Evolutionary conservation across 23 red algal species (phyloP).

Genomic region (Agarophyton chilense): DNA sequence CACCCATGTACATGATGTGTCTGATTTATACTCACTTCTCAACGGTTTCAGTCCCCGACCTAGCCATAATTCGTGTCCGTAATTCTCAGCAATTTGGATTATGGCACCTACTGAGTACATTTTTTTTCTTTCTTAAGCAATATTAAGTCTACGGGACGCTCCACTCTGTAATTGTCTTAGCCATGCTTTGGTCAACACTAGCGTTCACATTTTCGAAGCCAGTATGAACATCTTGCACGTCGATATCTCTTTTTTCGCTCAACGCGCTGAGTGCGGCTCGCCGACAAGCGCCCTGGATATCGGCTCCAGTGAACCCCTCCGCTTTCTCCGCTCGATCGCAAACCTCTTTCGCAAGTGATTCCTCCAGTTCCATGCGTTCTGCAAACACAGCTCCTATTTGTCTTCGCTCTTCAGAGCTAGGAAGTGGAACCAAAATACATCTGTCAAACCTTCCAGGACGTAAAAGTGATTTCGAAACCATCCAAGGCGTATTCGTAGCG

Average conservation of each 20-base stretch:
- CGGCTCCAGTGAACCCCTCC: constrained; percentile 28
- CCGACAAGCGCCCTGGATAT: constrained; percentile 55
- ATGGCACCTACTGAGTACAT: no score
- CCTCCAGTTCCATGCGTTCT: not conserved
- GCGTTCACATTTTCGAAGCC: constrained; percentile 2
- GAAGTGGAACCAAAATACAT: constrained; percentile 84
- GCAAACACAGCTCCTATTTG: constrained; percentile 40
- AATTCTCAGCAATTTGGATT: no score
- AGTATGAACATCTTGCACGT: not conserved
- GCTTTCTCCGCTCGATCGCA: constrained; percentile 1
- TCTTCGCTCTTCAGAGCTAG: constrained; percentile 37
- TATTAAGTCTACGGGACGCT: not conserved
- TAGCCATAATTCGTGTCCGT: no score
- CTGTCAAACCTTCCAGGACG: constrained; percentile 94
- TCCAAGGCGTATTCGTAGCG: constrained; percentile 89
- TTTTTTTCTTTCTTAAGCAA: no score
- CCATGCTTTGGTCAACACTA: not conserved
- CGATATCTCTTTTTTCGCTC: constrained; percentile 15
- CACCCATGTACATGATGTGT: no score
- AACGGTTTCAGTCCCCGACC: no score
- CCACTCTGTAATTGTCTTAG: not conserved
- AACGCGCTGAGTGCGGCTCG: constrained; percentile 24
- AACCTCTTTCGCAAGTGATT: not conserved
- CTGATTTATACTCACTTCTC: no score
- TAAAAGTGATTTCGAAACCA: constrained; percentile 80